Percentiles rank a stretch among this genome's conserved stretches.
phyloP scores from a whole-genome alignment of 23 red algal genomes.

The Cyanidium caldarium region DNA sequence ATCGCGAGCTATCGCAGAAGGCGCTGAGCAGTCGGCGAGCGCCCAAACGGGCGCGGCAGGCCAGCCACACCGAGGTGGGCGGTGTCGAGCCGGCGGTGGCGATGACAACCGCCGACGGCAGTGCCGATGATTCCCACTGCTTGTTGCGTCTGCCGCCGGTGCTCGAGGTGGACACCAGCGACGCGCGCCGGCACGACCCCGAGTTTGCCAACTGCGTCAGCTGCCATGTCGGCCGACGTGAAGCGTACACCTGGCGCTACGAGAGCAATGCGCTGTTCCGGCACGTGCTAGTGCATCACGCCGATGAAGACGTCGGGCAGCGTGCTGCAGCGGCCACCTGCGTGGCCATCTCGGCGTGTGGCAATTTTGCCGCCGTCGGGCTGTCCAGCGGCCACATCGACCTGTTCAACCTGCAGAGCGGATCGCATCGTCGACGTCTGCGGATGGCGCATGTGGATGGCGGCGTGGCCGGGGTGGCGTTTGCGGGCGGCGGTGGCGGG shows the following conservation, averaged over 20 bases:
- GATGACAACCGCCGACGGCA: constrained; percentile 11
- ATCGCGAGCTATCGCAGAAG: constrained; percentile 51
- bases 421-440: constrained; percentile 27
- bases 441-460: background rate
- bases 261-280: constrained; percentile 26
- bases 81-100: constrained; percentile 24
- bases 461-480: background rate
- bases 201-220: constrained; percentile 85
- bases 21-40: background rate
- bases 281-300: constrained; percentile 25
- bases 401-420: constrained; percentile 71
- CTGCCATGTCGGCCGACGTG: constrained; percentile 24
- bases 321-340: constrained; percentile 13
- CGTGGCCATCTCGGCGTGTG: constrained; percentile 49
- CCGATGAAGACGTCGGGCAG: background rate
- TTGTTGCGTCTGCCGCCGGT: constrained; percentile 23
- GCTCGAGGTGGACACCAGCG: constrained; percentile 24
- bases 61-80: too few relatives aligned
- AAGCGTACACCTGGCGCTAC: constrained; percentile 65
- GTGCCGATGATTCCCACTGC: background rate
- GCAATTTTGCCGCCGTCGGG: constrained; percentile 67
- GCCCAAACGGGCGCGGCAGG: constrained; percentile 7
- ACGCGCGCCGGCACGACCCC: constrained; percentile 26
- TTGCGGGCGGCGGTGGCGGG: background rate
- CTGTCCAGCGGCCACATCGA: constrained; percentile 38